Evolutionary conservation across 176 grass and related monocot genomes (phyloP).

Genomic region (Microstegium vimineum): DNA sequence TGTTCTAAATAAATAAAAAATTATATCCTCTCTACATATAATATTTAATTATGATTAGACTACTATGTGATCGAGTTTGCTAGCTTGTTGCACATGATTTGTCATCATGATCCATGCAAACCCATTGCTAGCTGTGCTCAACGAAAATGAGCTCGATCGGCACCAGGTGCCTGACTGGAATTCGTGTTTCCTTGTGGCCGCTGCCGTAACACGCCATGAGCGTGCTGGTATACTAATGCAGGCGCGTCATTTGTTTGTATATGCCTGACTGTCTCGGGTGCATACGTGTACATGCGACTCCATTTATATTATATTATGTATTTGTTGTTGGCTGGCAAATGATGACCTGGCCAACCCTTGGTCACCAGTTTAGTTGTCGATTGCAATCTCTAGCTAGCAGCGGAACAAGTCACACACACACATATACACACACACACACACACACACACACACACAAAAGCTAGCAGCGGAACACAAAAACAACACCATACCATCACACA

Average conservation of each 20-base stretch:
- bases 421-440: too few relatives aligned
- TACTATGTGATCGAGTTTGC: neutral
- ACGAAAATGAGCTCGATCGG: neutral
- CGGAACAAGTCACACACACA: too few relatives aligned
- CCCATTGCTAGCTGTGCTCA: slow-evolving; percentile 3
- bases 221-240: slow-evolving; percentile 5
- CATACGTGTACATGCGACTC: too few relatives aligned
- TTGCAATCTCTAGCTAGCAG: slow-evolving; percentile 15
- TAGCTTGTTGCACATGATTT: neutral
- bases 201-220: neutral
- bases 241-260: neutral
- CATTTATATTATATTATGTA: too few relatives aligned
- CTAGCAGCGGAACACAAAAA: neutral
- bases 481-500: too few relatives aligned
- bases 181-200: slow-evolving; percentile 19
- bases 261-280: neutral
- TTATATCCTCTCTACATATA: neutral
- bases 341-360: slow-evolving; percentile 21
- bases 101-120: slow-evolving; percentile 16
- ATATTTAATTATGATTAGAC: neutral
- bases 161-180: slow-evolving; percentile 15
- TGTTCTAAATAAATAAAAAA: neutral
- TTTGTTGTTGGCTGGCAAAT: neutral
- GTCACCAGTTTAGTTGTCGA: neutral
- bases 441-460: too few relatives aligned